These are phyloP conservation scores for Ascochyta koolunga DNA, from an alignment of 2,329 filamentous ascomycete species.

Conservation along the genomic window DNA sequence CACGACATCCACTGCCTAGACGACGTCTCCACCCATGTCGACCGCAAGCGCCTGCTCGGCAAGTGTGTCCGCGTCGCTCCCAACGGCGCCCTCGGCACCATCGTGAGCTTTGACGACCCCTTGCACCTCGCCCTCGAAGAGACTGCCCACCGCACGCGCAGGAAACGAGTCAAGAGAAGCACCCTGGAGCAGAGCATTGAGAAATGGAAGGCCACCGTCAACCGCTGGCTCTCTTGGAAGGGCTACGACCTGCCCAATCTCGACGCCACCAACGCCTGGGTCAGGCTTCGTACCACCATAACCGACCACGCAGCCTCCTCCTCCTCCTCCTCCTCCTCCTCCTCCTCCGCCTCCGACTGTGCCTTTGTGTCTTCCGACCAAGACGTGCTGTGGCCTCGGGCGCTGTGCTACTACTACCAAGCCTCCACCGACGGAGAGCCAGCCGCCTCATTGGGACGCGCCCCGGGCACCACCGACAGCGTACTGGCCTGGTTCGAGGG, in stretches of 20 bases:
- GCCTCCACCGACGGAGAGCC: background rate
- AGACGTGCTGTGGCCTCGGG: constrained; percentile 47
- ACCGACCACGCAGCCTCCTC: constrained; percentile 6
- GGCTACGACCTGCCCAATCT: constrained; percentile 39
- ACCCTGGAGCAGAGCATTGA: constrained; percentile 39
- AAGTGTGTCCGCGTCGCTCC: constrained; percentile 45
- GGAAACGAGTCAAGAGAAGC: constrained; percentile 34
- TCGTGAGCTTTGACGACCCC: constrained; percentile 41
- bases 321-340: too few species aligned
- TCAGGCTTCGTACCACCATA: constrained; percentile 36
- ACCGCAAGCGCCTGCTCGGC: constrained; percentile 29
- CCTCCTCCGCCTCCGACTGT: too few species aligned
- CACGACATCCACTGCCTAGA: constrained; percentile 33
- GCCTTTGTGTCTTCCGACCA: constrained; percentile 19
- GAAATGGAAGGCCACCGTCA: constrained; percentile 43
- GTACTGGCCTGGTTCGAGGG: constrained; percentile 41
- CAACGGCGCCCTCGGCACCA: constrained; percentile 39
- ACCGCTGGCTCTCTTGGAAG: constrained; percentile 44
- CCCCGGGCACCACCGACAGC: constrained; percentile 7
- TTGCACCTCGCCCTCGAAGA: constrained; percentile 29
- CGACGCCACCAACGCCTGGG: constrained; percentile 37
- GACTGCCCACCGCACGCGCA: constrained; percentile 20
- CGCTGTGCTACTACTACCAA: constrained; percentile 40
- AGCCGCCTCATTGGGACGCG: background rate
- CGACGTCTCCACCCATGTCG: constrained; percentile 16